A percentile compares a stretch with the other conserved stretches of the same genome.
Evolutionary conservation across 208 protist genomes (phyloP).

Genomic region (Naegleria gruberi): DNA sequence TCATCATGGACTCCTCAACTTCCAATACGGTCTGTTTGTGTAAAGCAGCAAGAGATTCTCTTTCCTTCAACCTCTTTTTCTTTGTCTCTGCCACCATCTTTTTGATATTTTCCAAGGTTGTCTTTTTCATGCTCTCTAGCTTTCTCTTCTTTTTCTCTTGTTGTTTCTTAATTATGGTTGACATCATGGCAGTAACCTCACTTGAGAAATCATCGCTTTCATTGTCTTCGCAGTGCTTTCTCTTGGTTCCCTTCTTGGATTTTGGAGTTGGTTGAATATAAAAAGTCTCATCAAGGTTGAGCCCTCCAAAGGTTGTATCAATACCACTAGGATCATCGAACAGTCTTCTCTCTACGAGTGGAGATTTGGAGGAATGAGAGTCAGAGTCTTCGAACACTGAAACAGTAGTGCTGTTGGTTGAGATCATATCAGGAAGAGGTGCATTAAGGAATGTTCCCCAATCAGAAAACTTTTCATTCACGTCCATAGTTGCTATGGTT

Average conservation of each 20-base stretch:
- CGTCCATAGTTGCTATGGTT: background rate
- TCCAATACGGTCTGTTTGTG: background rate
- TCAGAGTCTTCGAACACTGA: background rate
- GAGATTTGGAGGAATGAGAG: background rate
- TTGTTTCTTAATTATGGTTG: background rate
- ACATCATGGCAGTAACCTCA: background rate
- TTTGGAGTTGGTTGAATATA: background rate
- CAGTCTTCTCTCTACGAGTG: background rate
- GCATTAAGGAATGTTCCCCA: background rate
- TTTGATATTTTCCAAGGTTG: background rate
- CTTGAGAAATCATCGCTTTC: background rate
- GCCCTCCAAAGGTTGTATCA: background rate
- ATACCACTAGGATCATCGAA: background rate
- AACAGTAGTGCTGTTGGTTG: background rate
- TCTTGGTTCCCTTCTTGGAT: background rate
- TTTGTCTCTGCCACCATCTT: background rate
- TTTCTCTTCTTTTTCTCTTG: background rate
- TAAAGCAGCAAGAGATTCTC: background rate
- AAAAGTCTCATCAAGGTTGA: background rate
- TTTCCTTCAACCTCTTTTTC: background rate
- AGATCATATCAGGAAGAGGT: background rate
- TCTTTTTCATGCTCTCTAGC: background rate
- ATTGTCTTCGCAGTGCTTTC: background rate
- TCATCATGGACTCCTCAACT: background rate
- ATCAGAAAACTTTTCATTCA: background rate